Percentiles rank a stretch among this genome's conserved stretches.
Conservation (phyloP, 2,329 filamentous ascomycete genomes). For the Fonsecaea pugnacius region DNA sequence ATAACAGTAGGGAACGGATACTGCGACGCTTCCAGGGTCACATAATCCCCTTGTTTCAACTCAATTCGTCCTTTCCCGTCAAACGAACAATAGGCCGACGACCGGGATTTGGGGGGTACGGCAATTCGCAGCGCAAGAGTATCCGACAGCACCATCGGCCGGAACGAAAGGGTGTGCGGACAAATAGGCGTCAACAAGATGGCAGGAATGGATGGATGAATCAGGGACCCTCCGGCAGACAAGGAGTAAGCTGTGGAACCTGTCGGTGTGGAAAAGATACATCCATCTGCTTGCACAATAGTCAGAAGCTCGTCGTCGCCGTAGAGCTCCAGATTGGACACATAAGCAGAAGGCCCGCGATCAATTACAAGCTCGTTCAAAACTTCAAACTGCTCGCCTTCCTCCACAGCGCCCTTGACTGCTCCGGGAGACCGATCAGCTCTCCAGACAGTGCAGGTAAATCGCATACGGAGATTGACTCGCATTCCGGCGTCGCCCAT, state of each 20-base stretch:
- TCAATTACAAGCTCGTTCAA: slow-evolving; percentile 99
- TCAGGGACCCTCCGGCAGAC: slow-evolving; percentile 90
- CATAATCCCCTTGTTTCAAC: slow-evolving; percentile 88
- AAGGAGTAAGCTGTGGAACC: slow-evolving; percentile 94
- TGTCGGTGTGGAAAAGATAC: slow-evolving; percentile 96
- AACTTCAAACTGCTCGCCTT: slow-evolving; percentile 95
- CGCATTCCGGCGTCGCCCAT: slow-evolving; percentile 97
- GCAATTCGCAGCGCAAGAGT: slow-evolving; percentile 89
- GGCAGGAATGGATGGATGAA: slow-evolving; percentile 94
- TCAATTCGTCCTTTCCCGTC: slow-evolving; percentile 96
- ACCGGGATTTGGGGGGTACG: slow-evolving; percentile 80
- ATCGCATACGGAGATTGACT: slow-evolving; percentile 96
- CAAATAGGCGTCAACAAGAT: slow-evolving; percentile 97
- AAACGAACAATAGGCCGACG: slow-evolving; percentile 94
- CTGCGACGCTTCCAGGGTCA: slow-evolving; percentile 92
- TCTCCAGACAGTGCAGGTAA: slow-evolving; percentile 96
- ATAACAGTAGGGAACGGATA: slow-evolving; percentile 98
- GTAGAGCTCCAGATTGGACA: slow-evolving; percentile 94
- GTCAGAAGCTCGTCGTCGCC: slow-evolving; percentile 94
- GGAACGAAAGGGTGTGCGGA: slow-evolving; percentile 93
- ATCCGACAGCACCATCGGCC: slow-evolving; percentile 96
- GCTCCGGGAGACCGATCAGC: slow-evolving; percentile 56
- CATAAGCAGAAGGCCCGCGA: slow-evolving; percentile 92
- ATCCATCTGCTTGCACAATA: slow-evolving; percentile 93
- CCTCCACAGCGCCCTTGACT: slow-evolving; percentile 68